Conservation (phyloP, 371 early-diverging fungal species). For the Rhizopus stolonifer region DNA sequence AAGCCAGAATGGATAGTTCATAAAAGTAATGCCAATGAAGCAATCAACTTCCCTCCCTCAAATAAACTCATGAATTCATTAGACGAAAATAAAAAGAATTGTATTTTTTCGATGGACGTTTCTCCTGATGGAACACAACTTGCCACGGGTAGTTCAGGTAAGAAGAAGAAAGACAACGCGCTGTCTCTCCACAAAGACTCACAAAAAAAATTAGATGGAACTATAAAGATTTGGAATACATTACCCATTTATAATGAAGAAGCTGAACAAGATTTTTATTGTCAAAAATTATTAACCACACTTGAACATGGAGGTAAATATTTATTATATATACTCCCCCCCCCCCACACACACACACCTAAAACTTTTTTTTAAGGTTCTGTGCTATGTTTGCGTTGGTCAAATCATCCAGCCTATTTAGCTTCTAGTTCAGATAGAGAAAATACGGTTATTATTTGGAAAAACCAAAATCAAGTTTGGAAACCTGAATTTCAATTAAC, state of each 20-base stretch:
- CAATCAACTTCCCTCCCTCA: too few species aligned
- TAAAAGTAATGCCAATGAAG: constrained; percentile 5
- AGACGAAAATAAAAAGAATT: constrained; percentile 47
- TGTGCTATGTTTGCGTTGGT: constrained; percentile 90
- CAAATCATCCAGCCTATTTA: constrained; percentile 74
- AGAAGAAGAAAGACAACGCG: background rate
- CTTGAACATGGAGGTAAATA: constrained; percentile 84
- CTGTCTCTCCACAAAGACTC: background rate
- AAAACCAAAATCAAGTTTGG: constrained; percentile 62
- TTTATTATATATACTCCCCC: too few species aligned
- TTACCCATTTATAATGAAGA: constrained; percentile 59
- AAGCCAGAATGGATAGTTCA: constrained; percentile 40
- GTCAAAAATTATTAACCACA: constrained; percentile 74
- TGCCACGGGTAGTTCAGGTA: constrained; percentile 84
- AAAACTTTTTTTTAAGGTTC: constrained; percentile 55
- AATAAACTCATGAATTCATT: background rate
- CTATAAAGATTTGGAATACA: constrained; percentile 84
- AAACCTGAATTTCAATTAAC: constrained; percentile 72
- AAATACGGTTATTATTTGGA: constrained; percentile 91
- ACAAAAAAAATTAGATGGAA: constrained; percentile 59
- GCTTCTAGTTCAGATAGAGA: constrained; percentile 89
- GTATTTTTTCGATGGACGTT: constrained; percentile 86
- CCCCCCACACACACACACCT: too few species aligned
- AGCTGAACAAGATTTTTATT: constrained; percentile 51
- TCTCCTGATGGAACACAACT: constrained; percentile 81